Evolutionary conservation across 2,329 filamentous ascomycete species (phyloP).

Genomic region (Diaporthe sp.): DNA sequence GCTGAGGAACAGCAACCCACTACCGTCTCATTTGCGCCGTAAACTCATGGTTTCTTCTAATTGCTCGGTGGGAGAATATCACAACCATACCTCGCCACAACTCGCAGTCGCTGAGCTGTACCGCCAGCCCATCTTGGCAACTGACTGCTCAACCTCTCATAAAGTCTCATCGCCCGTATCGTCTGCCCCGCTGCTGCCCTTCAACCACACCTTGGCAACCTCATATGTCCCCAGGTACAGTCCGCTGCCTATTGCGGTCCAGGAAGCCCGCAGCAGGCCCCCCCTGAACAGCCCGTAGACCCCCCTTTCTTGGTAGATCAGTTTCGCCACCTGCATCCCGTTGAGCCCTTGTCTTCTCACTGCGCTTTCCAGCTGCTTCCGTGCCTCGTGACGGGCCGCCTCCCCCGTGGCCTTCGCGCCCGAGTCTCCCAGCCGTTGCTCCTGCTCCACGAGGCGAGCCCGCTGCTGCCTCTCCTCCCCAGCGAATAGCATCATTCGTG

Average conservation of each 20-base stretch:
- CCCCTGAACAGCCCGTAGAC: slow-evolving; percentile 83
- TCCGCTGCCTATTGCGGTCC: slow-evolving; percentile 87
- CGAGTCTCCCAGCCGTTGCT: slow-evolving; percentile 29
- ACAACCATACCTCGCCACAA: neutral
- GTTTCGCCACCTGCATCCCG: slow-evolving; percentile 70
- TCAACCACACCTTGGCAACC: slow-evolving; percentile 76
- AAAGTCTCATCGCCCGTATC: slow-evolving; percentile 53
- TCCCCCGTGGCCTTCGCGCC: slow-evolving; percentile 35
- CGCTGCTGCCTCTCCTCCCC: slow-evolving; percentile 48
- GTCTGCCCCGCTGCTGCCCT: slow-evolving; percentile 53
- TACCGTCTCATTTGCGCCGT: neutral
- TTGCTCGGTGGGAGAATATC: neutral
- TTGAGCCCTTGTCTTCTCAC: slow-evolving; percentile 53
- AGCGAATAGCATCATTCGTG: slow-evolving; percentile 84
- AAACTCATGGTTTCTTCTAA: neutral
- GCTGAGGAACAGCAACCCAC: neutral
- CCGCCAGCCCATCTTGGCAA: neutral
- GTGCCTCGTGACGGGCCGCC: slow-evolving; percentile 45
- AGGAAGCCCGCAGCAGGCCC: slow-evolving; percentile 77
- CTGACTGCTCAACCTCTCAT: slow-evolving; percentile 1
- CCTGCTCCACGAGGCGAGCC: slow-evolving; percentile 15
- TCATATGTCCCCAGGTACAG: slow-evolving; percentile 91
- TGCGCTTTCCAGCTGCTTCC: slow-evolving; percentile 44
- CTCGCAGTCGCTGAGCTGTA: neutral
- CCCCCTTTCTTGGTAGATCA: slow-evolving; percentile 77